Conservation (phyloP, 108 stramenopile species). For the Nitzschia sp. region DNA sequence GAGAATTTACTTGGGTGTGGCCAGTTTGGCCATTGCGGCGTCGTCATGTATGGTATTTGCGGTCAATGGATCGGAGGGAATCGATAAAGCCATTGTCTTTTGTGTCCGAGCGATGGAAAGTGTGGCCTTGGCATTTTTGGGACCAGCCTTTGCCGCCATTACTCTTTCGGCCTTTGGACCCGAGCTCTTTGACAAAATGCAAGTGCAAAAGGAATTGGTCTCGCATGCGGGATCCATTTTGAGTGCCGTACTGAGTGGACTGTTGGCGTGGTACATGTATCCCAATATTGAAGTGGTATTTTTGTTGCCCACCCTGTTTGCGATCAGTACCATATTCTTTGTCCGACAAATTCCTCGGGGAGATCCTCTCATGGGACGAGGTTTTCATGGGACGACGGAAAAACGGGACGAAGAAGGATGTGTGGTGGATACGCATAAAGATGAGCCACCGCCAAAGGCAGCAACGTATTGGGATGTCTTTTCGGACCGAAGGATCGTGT, state of each 20-base stretch:
- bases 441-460: constrained; percentile 21
- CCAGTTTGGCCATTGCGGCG: constrained; percentile 14
- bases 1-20: constrained; percentile 15
- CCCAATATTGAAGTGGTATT: constrained; percentile 32
- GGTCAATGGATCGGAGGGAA: constrained; percentile 26
- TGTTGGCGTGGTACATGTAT: constrained; percentile 29
- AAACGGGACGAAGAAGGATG: constrained; percentile 27
- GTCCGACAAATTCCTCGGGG: constrained; percentile 22
- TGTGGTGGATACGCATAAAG: constrained; percentile 27
- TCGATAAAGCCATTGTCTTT: constrained; percentile 23
- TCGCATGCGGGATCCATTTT: constrained; percentile 29
- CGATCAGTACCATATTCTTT: constrained; percentile 21
- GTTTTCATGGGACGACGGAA: constrained; percentile 23
- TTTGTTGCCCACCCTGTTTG: constrained; percentile 26
- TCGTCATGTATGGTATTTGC: constrained; percentile 56
- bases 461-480: constrained; percentile 34
- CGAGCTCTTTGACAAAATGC: constrained; percentile 37
- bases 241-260: constrained; percentile 20
- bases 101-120: constrained; percentile 28
- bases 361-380: constrained; percentile 36
- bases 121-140: constrained; percentile 28
- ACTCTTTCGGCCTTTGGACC: constrained; percentile 35
- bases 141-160: constrained; percentile 32
- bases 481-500: constrained; percentile 39
- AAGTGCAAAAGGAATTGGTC: constrained; percentile 32